phyloP scores from a whole-genome alignment of 495 filamentous ascomycete species.

The Amphirosellinia nigrospora region DNA sequence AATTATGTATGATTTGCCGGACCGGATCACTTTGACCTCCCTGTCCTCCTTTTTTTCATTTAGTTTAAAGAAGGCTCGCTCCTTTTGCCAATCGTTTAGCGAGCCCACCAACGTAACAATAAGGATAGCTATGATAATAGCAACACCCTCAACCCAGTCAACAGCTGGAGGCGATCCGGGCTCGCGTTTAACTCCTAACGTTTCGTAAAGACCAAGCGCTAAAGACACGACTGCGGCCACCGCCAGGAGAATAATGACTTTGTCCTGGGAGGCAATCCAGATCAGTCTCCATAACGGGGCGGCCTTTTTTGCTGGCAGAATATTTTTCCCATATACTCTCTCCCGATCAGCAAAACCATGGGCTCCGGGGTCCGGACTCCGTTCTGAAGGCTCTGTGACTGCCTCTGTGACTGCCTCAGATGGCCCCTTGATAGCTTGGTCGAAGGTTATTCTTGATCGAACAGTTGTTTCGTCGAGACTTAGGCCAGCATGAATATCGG shows the following conservation, averaged over 20 bases:
- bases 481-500: constrained; percentile 69
- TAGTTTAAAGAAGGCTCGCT: constrained; percentile 71
- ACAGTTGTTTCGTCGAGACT: constrained; percentile 74
- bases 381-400: constrained; percentile 24
- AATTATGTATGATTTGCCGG: constrained; percentile 76
- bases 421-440: constrained; percentile 56
- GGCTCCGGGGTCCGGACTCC: constrained; percentile 23
- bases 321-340: constrained; percentile 73
- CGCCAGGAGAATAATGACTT: constrained; percentile 79
- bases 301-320: constrained; percentile 71
- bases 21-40: constrained; percentile 74
- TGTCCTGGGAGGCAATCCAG: constrained; percentile 86
- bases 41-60: constrained; percentile 77
- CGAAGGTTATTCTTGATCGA: constrained; percentile 70
- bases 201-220: constrained; percentile 73
- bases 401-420: constrained; percentile 31
- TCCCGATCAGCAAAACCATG: constrained; percentile 59
- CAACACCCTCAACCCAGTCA: constrained; percentile 80
- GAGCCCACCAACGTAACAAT: constrained; percentile 73
- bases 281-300: constrained; percentile 74
- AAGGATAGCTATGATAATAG: constrained; percentile 72
- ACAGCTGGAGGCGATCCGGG: constrained; percentile 59
- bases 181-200: constrained; percentile 50
- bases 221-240: constrained; percentile 81
- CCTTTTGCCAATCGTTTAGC: constrained; percentile 75